These are phyloP conservation scores for Colletotrichum sp. DNA, from an alignment of 2,329 filamentous ascomycete genomes.

Conservation along the genomic window DNA sequence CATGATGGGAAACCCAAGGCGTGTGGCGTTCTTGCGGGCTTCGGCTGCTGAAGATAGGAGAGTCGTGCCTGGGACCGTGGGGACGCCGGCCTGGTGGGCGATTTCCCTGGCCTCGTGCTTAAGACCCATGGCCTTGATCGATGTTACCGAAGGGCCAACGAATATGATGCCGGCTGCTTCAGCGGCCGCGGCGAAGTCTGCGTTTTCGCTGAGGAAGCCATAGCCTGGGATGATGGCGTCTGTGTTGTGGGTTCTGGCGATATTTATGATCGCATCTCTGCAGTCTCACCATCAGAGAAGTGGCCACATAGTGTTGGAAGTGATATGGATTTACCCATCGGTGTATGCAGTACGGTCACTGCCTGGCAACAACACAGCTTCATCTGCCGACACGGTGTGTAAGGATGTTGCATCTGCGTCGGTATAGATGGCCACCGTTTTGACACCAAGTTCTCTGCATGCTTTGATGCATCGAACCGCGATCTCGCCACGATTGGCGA, in stretches of 20 bases:
- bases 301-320: neutral
- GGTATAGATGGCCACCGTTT: constrained; percentile 59
- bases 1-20: constrained; percentile 48
- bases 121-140: constrained; percentile 61
- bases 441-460: constrained; percentile 51
- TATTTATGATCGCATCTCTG: neutral
- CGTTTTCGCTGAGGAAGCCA: constrained; percentile 68
- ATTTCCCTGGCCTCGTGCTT: constrained; percentile 56
- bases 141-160: constrained; percentile 58
- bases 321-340: neutral
- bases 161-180: constrained; percentile 59
- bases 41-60: constrained; percentile 41
- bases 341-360: neutral
- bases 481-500: constrained; percentile 67
- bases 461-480: constrained; percentile 53
- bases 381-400: neutral
- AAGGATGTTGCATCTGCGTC: neutral
- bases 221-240: constrained; percentile 69
- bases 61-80: constrained; percentile 40
- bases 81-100: constrained; percentile 39
- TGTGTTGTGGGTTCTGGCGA: constrained; percentile 26
- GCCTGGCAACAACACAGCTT: neutral
- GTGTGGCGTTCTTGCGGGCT: constrained; percentile 52
- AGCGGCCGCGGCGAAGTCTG: constrained; percentile 60
- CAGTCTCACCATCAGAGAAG: neutral